Evolutionary conservation across 805 yeast genomes (phyloP), one percentile per base, ranked within the genome.

Genomic region (Pichia scutulata): DNA sequence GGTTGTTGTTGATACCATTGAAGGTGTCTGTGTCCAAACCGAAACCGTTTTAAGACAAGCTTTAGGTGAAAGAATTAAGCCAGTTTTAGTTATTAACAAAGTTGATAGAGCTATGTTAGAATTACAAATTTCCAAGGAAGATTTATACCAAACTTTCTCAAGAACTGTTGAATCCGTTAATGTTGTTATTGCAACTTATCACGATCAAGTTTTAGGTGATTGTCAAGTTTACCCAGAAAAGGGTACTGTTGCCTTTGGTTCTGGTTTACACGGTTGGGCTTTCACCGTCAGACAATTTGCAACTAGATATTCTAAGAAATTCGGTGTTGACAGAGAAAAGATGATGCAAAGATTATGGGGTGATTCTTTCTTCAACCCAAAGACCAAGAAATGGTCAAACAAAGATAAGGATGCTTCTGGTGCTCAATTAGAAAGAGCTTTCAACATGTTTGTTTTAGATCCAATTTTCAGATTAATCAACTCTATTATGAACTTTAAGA

Each of bases 221-320:
- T 84, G 80, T 68, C 98, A 92, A 81, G 98, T 92, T 60, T 92
- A 85, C 96, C 99, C 99, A 76, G 95, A 92, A 75, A 75, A 77
- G 72, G 99, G 99, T 80, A 92, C 98, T 75, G 96, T 92, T 71
- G 99, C 99, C 65, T 92, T 92, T 77, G 98, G 96, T 81, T 93
- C 98, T 75, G 99, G 98, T 86, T 82, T 92, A 72, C 99, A 92
- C 84, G 99, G 99, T 77, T 92, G 99, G 99, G 98, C 97, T 73
- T 92, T 92, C 92, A 92, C 99, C 67, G 86, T 92, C 72, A 89
- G 99, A 78, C 98, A 92, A 82, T 92, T 92, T 67, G 97, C 98
- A 67, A 75, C 80, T 78, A 88, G 96, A 81, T 92, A 93, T 84
- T 82, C 97, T 74, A 89, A 90, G 89, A 93, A 92, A 80, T 92